These are phyloP conservation scores for Fusarium bactridioides DNA, from an alignment of 2,329 filamentous ascomycete genomes.

Conservation along the genomic window DNA sequence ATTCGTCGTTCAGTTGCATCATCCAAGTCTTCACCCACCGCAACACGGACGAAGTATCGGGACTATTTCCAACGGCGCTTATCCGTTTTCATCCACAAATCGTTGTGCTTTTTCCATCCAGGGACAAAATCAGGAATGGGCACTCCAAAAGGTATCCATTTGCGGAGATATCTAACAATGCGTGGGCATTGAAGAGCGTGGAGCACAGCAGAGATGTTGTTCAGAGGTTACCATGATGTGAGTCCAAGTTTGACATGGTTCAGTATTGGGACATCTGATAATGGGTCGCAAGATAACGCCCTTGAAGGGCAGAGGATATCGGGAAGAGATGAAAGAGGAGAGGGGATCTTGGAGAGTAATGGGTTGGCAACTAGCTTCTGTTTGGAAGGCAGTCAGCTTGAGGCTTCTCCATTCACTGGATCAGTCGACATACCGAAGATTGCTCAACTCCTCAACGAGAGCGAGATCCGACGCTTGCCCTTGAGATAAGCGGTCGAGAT, in stretches of 20 bases:
- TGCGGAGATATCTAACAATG: no score
- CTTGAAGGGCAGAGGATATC: not conserved
- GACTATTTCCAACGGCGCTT: no score
- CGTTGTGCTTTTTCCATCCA: no score
- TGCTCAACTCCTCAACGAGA: not conserved
- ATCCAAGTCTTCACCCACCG: not conserved
- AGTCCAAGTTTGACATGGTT: not conserved
- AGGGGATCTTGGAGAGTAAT: not conserved
- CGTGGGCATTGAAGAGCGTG: no score
- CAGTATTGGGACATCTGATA: not conserved
- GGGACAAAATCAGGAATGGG: no score
- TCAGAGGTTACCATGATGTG: no score
- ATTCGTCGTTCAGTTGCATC: not conserved
- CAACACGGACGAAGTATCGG: not conserved
- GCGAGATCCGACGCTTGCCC: not conserved
- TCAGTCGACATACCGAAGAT: not conserved
- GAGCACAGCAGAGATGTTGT: no score
- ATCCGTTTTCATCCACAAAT: no score
- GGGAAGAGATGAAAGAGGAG: not conserved
- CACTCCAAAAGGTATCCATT: no score
- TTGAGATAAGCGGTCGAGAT: not conserved
- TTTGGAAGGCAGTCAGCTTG: not conserved
- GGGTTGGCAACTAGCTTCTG: not conserved
- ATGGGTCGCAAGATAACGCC: fast-evolving
- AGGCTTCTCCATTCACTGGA: not conserved